Percentiles rank a stretch among this genome's conserved stretches.
Conservation (phyloP, 441 rosid species). For the Isatis lusitanica region DNA sequence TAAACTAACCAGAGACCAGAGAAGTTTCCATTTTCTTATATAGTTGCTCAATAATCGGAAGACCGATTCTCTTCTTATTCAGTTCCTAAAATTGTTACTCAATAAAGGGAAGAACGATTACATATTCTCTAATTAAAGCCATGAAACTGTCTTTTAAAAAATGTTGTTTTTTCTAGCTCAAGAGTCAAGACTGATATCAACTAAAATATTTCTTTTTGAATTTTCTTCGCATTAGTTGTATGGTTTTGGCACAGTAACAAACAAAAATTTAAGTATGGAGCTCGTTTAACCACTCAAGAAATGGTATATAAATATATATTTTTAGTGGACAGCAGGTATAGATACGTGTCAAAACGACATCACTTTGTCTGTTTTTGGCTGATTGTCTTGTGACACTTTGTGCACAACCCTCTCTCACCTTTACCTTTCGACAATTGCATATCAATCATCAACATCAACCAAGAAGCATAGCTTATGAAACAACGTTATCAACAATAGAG, state of each 20-base stretch:
- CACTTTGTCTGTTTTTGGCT: neutral
- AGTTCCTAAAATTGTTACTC: neutral
- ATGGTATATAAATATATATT: neutral
- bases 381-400: slow-evolving; percentile 18
- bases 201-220: neutral
- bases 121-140: neutral
- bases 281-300: slow-evolving; percentile 8
- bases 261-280: neutral
- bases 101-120: neutral
- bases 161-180: neutral
- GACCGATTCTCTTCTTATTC: neutral
- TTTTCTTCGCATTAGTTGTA: neutral
- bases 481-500: neutral
- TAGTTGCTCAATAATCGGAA: neutral
- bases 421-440: slow-evolving; percentile 11
- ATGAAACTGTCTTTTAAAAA: neutral
- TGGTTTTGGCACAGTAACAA: neutral
- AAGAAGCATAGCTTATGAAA: slow-evolving; percentile 10
- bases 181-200: neutral
- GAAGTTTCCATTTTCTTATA: neutral
- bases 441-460: neutral
- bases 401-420: neutral
- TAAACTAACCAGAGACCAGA: neutral
- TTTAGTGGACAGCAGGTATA: slow-evolving; percentile 11
- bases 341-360: slow-evolving; percentile 14